phyloP scores from a whole-genome alignment of 2,329 filamentous ascomycete genomes.

The Botrytis sinoallii region DNA sequence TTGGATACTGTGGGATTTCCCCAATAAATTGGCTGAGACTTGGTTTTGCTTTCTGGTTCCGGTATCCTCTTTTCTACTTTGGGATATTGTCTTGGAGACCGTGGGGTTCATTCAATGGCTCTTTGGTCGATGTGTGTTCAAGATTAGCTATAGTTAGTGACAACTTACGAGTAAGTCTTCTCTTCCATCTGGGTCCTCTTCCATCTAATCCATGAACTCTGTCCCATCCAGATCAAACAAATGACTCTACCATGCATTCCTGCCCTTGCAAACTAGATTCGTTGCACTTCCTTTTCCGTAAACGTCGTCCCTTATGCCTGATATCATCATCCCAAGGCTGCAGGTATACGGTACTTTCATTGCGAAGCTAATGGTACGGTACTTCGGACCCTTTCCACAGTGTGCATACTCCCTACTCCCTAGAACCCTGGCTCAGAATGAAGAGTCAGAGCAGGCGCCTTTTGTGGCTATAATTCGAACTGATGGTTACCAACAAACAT shows the following conservation, averaged over 20 bases:
- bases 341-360: background rate
- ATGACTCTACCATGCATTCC: constrained; percentile 2
- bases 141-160: background rate
- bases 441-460: constrained; percentile 12
- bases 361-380: background rate
- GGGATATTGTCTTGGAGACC: background rate
- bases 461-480: constrained; percentile 14
- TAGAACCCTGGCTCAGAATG: background rate
- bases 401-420: background rate
- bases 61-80: constrained; percentile 2
- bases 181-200: background rate
- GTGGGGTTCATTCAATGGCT: background rate
- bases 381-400: constrained; percentile 2
- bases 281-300: background rate
- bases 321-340: constrained; percentile 1
- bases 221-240: background rate
- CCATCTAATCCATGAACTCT: background rate
- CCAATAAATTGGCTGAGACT: constrained; percentile 5
- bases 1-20: background rate
- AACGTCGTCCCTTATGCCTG: background rate
- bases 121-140: background rate
- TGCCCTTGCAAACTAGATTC: background rate
- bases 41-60: constrained; percentile 6
- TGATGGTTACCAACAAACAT: constrained; percentile 1
- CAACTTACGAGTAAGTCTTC: background rate